Percentiles rank a stretch among this genome's conserved stretches.
Conservation (phyloP, 768 basidiomycete species). For the Pulveroboletus sp. region DNA sequence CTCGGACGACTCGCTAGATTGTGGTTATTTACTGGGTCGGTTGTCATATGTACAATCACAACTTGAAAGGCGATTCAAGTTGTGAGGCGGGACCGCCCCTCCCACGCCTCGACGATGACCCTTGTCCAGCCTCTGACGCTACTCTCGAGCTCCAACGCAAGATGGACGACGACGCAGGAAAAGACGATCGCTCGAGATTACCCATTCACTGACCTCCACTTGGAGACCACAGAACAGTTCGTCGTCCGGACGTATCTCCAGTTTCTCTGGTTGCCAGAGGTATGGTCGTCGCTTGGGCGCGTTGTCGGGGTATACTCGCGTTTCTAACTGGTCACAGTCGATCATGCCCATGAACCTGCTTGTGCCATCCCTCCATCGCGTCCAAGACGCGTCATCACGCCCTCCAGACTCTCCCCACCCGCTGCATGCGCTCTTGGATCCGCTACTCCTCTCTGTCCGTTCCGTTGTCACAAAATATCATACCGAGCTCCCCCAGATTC, state of each 20-base stretch:
- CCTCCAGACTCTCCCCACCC: constrained; percentile 41
- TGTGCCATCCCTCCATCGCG: constrained; percentile 36
- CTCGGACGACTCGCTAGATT: too few species aligned
- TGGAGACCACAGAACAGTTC: constrained; percentile 52
- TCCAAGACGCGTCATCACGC: constrained; percentile 33
- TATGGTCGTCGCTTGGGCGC: constrained; percentile 22
- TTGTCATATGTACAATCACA: not conserved
- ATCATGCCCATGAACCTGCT: constrained; percentile 64
- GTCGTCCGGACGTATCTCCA: constrained; percentile 65
- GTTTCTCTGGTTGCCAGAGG: constrained; percentile 76
- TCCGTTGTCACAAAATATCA: constrained; percentile 57
- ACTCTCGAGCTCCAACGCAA: not conserved
- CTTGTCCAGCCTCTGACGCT: constrained; percentile 13
- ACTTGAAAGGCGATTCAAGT: too few species aligned
- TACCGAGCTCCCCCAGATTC: constrained; percentile 54
- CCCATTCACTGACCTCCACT: constrained; percentile 42
- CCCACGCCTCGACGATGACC: constrained; percentile 12
- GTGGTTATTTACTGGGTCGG: not conserved
- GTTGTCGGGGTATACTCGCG: not conserved
- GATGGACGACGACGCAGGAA: constrained; percentile 43
- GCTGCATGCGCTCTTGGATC: constrained; percentile 55
- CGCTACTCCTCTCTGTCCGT: constrained; percentile 57
- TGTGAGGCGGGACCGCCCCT: not conserved
- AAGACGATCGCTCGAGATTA: constrained; percentile 51
- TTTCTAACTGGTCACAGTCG: constrained; percentile 43